Conservation (phyloP, 352 stramenopile species). For the Globisporangium nunn region DNA sequence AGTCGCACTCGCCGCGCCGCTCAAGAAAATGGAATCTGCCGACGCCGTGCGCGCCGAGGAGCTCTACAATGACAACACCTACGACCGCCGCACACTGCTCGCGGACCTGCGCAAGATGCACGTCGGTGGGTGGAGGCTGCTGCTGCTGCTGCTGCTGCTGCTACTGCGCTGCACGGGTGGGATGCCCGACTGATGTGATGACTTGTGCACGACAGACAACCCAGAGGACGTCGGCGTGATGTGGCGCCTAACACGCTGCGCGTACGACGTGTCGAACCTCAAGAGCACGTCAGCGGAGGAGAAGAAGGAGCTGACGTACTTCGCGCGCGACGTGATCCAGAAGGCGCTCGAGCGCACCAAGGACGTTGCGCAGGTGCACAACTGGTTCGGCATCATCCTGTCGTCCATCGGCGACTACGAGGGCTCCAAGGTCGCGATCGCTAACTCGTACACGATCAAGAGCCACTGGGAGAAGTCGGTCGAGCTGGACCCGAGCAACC, state of each 20-base stretch:
- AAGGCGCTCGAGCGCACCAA: slow-evolving; percentile 40
- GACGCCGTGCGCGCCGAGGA: slow-evolving; percentile 67
- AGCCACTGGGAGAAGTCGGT: slow-evolving; percentile 73
- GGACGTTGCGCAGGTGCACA: slow-evolving; percentile 66
- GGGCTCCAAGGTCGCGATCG: slow-evolving; percentile 77
- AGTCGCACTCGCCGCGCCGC: slow-evolving; percentile 12
- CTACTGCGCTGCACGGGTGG: no score
- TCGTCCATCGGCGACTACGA: slow-evolving; percentile 82
- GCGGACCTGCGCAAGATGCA: slow-evolving; percentile 55
- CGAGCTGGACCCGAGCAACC: slow-evolving; percentile 61
- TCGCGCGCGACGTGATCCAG: slow-evolving; percentile 50
- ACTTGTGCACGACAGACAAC: slow-evolving; percentile 11
- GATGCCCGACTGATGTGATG: no score
- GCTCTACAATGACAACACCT: slow-evolving; percentile 68
- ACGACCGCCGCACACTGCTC: slow-evolving; percentile 66
- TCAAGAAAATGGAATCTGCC: slow-evolving; percentile 48
- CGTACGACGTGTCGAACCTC: slow-evolving; percentile 60
- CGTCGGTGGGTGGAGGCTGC: slow-evolving; percentile 12
- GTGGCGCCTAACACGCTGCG: slow-evolving; percentile 55
- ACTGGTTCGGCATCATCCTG: slow-evolving; percentile 83
- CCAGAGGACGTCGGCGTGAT: slow-evolving; percentile 51
- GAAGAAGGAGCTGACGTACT: slow-evolving; percentile 75
- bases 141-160: no score
- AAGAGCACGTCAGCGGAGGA: slow-evolving; percentile 44
- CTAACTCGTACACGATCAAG: slow-evolving; percentile 81